Base-by-base conservation (phyloP, 116 monocot genomes). In the Phalaenopsis hybrid region DNA sequence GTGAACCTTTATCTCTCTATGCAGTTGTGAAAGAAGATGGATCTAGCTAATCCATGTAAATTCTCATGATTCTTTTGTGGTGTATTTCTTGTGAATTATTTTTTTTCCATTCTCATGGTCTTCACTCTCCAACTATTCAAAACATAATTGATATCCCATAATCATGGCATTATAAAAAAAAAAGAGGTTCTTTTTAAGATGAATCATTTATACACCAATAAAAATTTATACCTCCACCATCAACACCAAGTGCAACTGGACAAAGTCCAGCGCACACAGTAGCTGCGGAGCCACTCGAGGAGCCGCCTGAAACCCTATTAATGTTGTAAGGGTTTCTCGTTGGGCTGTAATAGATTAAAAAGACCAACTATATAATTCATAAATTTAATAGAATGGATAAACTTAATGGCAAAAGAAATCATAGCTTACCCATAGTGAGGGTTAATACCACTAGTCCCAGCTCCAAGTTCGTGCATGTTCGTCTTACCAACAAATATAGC, bases 391-490 rank as follows among this genome's bases (percentile, higher is more conserved):
- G 45, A 48, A 75, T 1, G 16, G 44, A 7, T n/a, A 46, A 20
- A 41, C 28, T n/a, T 12, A 61, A 16, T 11, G 2, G 33, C 41
- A 18, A 44, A 79, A 57, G 20, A 61, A 58, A 58, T 6, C 49
- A 69, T 2, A 43, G 31, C 65, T 8, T 85, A 94, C 92, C 92
- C 96, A 82, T 94, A 91, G 81, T 96, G 92, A 85, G 96, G 96
- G 86, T 96, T 96, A 49, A 96, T 94, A 44, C 96, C 96, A 48
- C 94, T 96, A 67, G 91, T 89, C 63, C 96, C 96, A 18, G 89
- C 90, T 6, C 96, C 96, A 75, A 96, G 89, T 80, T 96, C 96
- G 80, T 96, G 96, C 96, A 96, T 96, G 70, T 96, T 96, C 8
- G 94, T 94, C 87, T 96, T 96, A 41, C 96, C 96, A 44, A 92